Base-by-base conservation (phyloP, 192 early-diverging fungal genomes). In the Linnemannia elongata region DNA sequence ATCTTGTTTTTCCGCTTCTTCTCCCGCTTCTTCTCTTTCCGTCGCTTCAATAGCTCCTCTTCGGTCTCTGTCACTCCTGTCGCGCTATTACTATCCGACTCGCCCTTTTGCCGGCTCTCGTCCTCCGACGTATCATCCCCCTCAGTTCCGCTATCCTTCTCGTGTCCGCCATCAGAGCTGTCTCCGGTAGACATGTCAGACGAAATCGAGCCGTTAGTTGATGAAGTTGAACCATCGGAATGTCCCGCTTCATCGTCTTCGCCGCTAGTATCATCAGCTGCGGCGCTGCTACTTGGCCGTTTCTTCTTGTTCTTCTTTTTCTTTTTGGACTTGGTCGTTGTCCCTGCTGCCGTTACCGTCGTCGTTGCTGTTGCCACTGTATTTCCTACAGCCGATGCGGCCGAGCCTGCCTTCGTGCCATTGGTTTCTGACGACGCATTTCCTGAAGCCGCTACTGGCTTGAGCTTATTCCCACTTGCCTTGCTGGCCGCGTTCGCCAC, bases 251-350 rank as follows among this genome's bases (percentile, higher is more conserved):
- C 30, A 17, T 77, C 54, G 9, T 72, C 81, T 20, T 72, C 81
- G 3, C 66, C 74, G 2, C 49, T 55, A 3, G 69, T 35, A 57
- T 82, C 69, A 39, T 63, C 75, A 41, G 75, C 47, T 6, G 76
- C 10, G 17, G 76, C 69, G 27, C 81, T 76, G 36, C 74, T 70
- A 9, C 49, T 71, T 54, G 76, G 69, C 6, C 81, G 74, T 47
- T 82, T 82, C 54, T 82, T 82, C 70, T 82, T 82, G 57, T 63
- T 82, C 75, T 82, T 82, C 42, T 82, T 82, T 66, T 79, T 79
- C 76, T 84, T 77, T 52, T 75, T 84, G 15, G 82, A 7, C 47
- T 77, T 83, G n/a, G 57, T 39, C 36, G 82, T 35, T 30, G 75
- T 47, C 33, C 69, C 36, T 22, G 33, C 42, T 22, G 42, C 20